Evolutionary conservation across 345 rosid genomes (phyloP).

Genomic region (Lenwebbia sp.): DNA sequence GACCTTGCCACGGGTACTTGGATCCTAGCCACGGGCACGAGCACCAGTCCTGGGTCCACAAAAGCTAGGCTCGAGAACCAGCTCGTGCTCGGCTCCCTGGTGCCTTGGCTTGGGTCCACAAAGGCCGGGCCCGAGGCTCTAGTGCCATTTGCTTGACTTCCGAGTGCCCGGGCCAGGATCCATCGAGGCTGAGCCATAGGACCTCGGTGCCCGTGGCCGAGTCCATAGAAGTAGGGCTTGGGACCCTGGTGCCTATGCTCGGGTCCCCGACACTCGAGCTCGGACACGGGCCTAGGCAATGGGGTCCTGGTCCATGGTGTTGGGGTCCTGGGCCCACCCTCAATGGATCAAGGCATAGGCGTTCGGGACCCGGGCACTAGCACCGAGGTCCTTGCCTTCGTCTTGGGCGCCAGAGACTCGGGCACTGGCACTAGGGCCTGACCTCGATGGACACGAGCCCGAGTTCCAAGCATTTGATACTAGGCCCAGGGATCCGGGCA

Average conservation of each 20-base stretch:
- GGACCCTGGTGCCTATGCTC: background rate
- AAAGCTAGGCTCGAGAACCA: background rate
- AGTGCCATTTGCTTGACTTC: background rate
- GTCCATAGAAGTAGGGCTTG: background rate
- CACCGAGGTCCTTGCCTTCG: too few species aligned
- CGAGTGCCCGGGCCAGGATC: background rate
- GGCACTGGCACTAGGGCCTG: rapidly evolving
- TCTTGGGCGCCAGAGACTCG: background rate
- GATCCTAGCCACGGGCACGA: background rate
- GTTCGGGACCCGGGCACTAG: background rate
- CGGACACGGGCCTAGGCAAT: too few species aligned
- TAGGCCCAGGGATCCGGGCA: background rate
- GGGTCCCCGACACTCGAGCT: background rate
- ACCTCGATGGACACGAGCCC: background rate
- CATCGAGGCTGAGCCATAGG: background rate
- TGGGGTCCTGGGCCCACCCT: background rate
- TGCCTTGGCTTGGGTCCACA: background rate
- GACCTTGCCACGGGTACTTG: background rate
- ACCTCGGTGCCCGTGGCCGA: rapidly evolving
- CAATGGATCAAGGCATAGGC: background rate
- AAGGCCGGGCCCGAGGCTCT: background rate
- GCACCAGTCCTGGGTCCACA: background rate
- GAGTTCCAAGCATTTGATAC: rapidly evolving
- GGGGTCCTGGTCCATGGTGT: too few species aligned
- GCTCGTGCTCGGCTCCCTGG: background rate